Conservation (phyloP, 805 yeast genomes). For the Yarrowia sp. region DNA sequence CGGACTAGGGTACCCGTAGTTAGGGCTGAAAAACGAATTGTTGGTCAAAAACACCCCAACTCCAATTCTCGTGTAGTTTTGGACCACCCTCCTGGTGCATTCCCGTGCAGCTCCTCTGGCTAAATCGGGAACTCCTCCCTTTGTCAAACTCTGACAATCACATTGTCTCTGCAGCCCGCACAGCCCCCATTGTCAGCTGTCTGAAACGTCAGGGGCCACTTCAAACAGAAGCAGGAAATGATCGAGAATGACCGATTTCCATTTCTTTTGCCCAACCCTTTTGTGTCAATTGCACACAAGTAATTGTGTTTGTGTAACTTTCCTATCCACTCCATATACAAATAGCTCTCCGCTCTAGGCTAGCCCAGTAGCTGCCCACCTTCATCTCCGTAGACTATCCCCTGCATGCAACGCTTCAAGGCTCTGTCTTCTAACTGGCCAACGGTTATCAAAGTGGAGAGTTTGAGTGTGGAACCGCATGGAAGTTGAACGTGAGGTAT, state of each 20-base stretch:
- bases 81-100: not conserved
- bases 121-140: not conserved
- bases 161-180: constrained; percentile 24
- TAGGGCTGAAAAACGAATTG: no score
- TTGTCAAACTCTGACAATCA: constrained; percentile 26
- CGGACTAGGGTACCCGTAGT: no score
- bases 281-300: no score
- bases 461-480: constrained; percentile 23
- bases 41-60: no score
- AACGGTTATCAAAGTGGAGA: constrained; percentile 18
- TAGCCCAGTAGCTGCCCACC: not conserved
- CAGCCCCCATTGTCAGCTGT: constrained; percentile 19
- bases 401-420: constrained; percentile 29
- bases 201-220: constrained; percentile 19
- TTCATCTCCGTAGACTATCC: not conserved
- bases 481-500: not conserved
- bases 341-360: no score
- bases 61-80: no score
- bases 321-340: no score
- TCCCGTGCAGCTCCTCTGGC: constrained; percentile 8
- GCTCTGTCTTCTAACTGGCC: constrained; percentile 26
- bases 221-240: no score
- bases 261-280: no score
- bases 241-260: no score
- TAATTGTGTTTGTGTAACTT: no score